Percentiles rank a stretch among this genome's conserved stretches.
These are phyloP conservation scores for Chrysanthemum lavandulifolium DNA, from an alignment of 129 eudicot genomes.

Conservation along the genomic window DNA sequence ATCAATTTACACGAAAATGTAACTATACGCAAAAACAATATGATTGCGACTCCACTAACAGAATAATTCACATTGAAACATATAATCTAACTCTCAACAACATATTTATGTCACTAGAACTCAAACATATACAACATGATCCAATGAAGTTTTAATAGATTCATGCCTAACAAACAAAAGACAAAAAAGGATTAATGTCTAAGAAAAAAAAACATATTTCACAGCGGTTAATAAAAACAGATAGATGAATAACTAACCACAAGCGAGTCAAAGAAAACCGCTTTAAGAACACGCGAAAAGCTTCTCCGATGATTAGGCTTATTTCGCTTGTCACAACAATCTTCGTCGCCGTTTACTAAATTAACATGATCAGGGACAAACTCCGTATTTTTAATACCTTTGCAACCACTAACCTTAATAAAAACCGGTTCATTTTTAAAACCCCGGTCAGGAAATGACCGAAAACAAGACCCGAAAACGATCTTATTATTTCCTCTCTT, in stretches of 20 bases:
- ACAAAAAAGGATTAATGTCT: no score
- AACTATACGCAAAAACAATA: no score
- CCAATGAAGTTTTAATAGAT: no score
- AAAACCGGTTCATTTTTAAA: slow-evolving; percentile 3
- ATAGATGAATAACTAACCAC: slow-evolving; percentile 31
- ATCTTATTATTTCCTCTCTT: slow-evolving; percentile 39
- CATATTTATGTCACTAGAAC: no score
- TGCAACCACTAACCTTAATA: slow-evolving; percentile 3
- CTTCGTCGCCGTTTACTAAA: slow-evolving; percentile 21
- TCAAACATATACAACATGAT: no score
- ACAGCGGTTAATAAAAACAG: neutral
- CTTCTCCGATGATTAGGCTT: slow-evolving; percentile 26
- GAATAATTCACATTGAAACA: no score
- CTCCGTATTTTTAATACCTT: neutral
- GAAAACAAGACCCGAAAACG: slow-evolving; percentile 33
- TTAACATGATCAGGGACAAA: slow-evolving; percentile 13
- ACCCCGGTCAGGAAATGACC: slow-evolving; percentile 22
- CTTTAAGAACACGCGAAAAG: slow-evolving; percentile 34
- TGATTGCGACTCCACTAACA: no score
- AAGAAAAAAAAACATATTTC: no score
- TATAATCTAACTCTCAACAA: no score
- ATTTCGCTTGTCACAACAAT: neutral
- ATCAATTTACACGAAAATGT: no score
- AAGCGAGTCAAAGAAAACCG: slow-evolving; percentile 33
- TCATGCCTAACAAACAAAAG: no score